Conservation (phyloP, 2,329 filamentous ascomycete genomes). For the Fusarium pilosicola region DNA sequence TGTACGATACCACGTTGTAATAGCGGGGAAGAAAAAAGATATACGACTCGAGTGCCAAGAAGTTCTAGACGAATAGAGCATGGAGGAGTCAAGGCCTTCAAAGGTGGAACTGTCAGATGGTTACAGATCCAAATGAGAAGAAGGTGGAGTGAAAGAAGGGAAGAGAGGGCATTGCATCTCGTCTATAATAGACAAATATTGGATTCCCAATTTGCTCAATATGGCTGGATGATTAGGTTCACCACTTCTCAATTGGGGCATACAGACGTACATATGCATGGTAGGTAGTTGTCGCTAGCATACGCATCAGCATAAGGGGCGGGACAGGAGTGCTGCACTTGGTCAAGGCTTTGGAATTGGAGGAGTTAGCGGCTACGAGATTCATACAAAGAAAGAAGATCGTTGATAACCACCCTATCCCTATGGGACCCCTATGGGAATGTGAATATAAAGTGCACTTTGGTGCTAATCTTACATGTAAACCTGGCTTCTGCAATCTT, state of each 20-base stretch:
- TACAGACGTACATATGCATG: slow-evolving; percentile 23
- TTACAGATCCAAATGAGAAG: slow-evolving; percentile 1
- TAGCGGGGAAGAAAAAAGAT: slow-evolving; percentile 9
- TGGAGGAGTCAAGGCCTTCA: neutral
- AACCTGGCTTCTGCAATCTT: slow-evolving; percentile 13
- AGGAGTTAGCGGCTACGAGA: slow-evolving; percentile 2
- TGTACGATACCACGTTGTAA: slow-evolving; percentile 43
- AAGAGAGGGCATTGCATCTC: slow-evolving; percentile 7
- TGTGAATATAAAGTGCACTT: slow-evolving; percentile 24
- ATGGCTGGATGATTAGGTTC: slow-evolving; percentile 31
- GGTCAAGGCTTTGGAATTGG: neutral
- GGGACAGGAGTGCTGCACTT: slow-evolving; percentile 18
- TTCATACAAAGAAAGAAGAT: slow-evolving; percentile 22
- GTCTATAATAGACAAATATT: slow-evolving; percentile 32
- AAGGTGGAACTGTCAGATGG: neutral
- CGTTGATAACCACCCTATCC: slow-evolving; percentile 21
- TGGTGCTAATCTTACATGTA: slow-evolving; percentile 35
- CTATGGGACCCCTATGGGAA: slow-evolving; percentile 13
- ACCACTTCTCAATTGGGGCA: slow-evolving; percentile 31
- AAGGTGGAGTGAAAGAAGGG: slow-evolving; percentile 13
- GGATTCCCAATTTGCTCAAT: slow-evolving; percentile 33
- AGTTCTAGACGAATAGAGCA: slow-evolving; percentile 5
- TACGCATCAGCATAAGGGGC: slow-evolving; percentile 17
- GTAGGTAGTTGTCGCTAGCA: slow-evolving; percentile 24
- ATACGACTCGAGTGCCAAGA: slow-evolving; percentile 25